Evolutionary conservation across 2,329 filamentous ascomycete species (phyloP).

Genomic region (Eutypella sp.): DNA sequence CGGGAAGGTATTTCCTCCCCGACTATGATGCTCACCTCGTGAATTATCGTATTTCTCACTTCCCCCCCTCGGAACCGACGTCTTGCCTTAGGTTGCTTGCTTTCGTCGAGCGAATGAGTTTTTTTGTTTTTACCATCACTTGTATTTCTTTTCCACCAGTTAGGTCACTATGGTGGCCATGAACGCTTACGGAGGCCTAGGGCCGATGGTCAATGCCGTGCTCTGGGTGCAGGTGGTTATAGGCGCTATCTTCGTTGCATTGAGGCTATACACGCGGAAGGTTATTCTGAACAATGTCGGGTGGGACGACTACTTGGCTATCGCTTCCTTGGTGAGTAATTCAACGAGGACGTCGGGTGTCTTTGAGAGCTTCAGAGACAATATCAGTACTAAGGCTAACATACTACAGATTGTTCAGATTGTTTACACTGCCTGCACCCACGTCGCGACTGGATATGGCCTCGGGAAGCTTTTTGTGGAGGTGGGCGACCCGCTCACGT

Average conservation of each 20-base stretch:
- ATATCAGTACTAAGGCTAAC: neutral
- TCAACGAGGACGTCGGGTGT: neutral
- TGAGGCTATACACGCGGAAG: constrained; percentile 32
- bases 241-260: constrained; percentile 24
- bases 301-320: constrained; percentile 7
- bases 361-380: too few species aligned
- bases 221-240: constrained; percentile 9
- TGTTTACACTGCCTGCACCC: constrained; percentile 3
- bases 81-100: too few species aligned
- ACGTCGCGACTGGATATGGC: constrained; percentile 2
- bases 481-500: constrained; percentile 3
- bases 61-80: too few species aligned
- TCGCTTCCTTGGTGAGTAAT: neutral
- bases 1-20: too few species aligned
- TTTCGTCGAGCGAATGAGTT: too few species aligned
- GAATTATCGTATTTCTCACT: too few species aligned
- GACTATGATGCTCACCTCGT: too few species aligned
- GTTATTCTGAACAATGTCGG: constrained; percentile 6
- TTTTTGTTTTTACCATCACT: too few species aligned
- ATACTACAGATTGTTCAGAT: constrained; percentile 4
- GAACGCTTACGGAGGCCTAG: constrained; percentile 7
- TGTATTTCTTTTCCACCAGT: neutral
- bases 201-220: constrained; percentile 10
- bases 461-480: constrained; percentile 7
- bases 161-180: neutral